Evolutionary conservation across 768 basidiomycete species (phyloP), one percentile per base, ranked within the genome.

Genomic region (Serendipita sp.): DNA sequence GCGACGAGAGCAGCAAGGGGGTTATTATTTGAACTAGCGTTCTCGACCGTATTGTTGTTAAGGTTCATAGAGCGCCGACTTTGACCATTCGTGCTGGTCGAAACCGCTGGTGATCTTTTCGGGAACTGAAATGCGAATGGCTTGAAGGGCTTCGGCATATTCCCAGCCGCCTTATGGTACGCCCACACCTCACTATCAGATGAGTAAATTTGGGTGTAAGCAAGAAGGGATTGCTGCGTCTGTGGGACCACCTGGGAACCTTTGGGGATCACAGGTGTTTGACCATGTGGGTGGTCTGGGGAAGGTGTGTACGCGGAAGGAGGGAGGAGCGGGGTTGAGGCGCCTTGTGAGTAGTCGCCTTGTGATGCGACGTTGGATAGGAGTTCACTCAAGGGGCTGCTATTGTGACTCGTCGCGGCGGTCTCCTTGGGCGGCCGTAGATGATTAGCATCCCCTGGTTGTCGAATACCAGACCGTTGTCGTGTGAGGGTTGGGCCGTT

Each of bases 381-480:
- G 4, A 33, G 9, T 33, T n/a, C 17, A n/a, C 22, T 11, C 22
- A 58, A 31, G 11, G 53, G 13, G 11, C 17, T n/a, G 11, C 11
- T 11, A n/a, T 31, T 33, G 31, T 31, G 11, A 33, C 31, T 28
- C 20, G 45, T 7, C 9, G 45, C 11, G 7, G 20, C n/a, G 5
- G 11, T 9, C 22, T 58, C 53, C 24, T 58, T 58, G 17, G 53
- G 53, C 31, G 53, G 53, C 53, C 53, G 53, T 33, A 58, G 30
- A 24, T 58, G 53, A 58, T 58, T 58, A 24, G 53, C 53, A 58
- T 58, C 53, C 31, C 53, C 53, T 20, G 53, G 53, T 33, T 58
- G 53, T 34, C 53, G 53, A 33, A 58, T 58, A 17, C 53, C 53
- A 22, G 53, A 58, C 17, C 53, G 53, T 58, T 58, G 53, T 28